Evolutionary conservation across 2,329 filamentous ascomycete species (phyloP).

Genomic region (Teratosphaeria epicoccoides): DNA sequence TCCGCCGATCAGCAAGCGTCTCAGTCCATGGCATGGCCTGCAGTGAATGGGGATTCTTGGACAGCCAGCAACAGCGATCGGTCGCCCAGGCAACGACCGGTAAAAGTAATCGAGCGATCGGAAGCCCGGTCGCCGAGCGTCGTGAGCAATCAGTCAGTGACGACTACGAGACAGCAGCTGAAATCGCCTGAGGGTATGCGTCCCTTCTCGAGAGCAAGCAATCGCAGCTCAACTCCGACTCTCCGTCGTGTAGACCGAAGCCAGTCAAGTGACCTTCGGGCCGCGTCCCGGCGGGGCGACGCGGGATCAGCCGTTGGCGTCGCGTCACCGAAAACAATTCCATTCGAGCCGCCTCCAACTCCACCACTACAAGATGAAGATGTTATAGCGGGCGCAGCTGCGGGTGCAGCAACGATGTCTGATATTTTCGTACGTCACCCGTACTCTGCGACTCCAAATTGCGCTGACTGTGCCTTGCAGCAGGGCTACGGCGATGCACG

Average conservation of each 20-base stretch:
- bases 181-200: conserved; percentile 39
- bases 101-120: conserved; percentile 11
- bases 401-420: conserved; percentile 73
- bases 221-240: conserved; percentile 53
- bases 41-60: conserved; percentile 38
- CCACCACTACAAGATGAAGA: conserved; percentile 56
- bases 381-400: conserved; percentile 77
- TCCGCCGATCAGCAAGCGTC: conserved; percentile 24
- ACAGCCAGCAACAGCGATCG: conserved; percentile 34
- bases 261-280: conserved; percentile 67
- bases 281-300: conserved; percentile 48
- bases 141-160: conserved; percentile 35
- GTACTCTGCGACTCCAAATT: conserved; percentile 4
- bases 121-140: conserved; percentile 31
- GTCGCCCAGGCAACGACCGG: conserved; percentile 17
- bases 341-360: conserved; percentile 34
- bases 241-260: conserved; percentile 58
- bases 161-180: conserved; percentile 29
- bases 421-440: conserved; percentile 86
- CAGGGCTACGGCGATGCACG: conserved; percentile 90
- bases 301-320: conserved; percentile 30
- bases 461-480: conserved; percentile 38
- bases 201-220: conserved; percentile 52
- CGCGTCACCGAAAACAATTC: conserved; percentile 28
- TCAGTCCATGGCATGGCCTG: conserved; percentile 28